Evolutionary conservation across 805 yeast genomes (phyloP), one percentile per base, ranked within the genome.

Genomic region (Yarrowia sp.): DNA sequence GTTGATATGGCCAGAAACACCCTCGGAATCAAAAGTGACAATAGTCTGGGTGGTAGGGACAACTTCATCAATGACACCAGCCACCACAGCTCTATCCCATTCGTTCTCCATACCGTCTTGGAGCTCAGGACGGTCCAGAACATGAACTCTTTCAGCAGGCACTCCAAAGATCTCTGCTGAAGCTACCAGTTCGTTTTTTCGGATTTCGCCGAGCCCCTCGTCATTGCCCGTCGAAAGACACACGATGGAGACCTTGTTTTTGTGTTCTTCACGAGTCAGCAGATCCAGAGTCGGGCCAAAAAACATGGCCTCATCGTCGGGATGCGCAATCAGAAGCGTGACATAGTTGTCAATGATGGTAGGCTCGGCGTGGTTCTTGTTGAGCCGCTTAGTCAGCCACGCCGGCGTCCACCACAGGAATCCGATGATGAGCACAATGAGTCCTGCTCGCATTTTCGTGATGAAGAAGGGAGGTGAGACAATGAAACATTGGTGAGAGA

Each of bases 301-400:
- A 78, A 95, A 95, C 99, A 95, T 95, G 65, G 92, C 93, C 78
- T 95, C 99, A 77, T 95, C 99, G 78, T 95, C 99, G 0, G 99
- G 99, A 78, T 95, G 99, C 0, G 97, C 97, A 49, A 92, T 88
- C 12, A 94, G 79, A 56, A 88, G 79, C 38, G 77, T 70, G 41
- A 78, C 69, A 22, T 73, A 68, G 65, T 72, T 70, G 70, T 70
- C 70, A 46, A 41, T 22, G n/a, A 63, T 48, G 12, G 55, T 14
- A 2, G 41, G 52, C 35, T 43, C 53, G n/a, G 46, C 63, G 38
- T 16, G 16, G 35, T 35, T 45, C 9, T 8, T 45, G 46, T 43
- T 43, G 42, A 59, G 32, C 36, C 52, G 65, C 52, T 43, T 45
- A 11, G 65, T 59, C 52, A 59, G 11, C 65, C 65, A 59, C 16